These are phyloP conservation scores for Luzula sylvatica DNA, from an alignment of 176 grass and related monocot genomes.

Conservation along the genomic window DNA sequence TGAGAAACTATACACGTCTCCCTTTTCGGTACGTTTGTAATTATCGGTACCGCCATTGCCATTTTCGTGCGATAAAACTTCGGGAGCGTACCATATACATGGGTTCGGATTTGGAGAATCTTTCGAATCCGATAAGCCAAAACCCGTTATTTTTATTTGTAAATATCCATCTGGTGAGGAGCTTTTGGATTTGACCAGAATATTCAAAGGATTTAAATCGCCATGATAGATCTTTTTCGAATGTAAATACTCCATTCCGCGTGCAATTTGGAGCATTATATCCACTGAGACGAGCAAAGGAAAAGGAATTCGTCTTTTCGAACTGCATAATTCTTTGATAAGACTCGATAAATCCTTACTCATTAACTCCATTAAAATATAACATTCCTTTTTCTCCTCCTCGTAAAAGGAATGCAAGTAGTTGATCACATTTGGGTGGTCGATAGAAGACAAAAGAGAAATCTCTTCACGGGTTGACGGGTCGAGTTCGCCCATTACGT, in stretches of 20 bases:
- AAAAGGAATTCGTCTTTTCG: constrained; percentile 46
- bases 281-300: constrained; percentile 55
- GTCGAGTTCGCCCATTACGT: constrained; percentile 49
- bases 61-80: constrained; percentile 41
- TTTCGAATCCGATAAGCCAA: constrained; percentile 26
- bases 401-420: constrained; percentile 62
- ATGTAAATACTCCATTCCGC: constrained; percentile 90
- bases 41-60: not conserved
- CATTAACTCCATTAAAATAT: constrained; percentile 70
- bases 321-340: constrained; percentile 50
- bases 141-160: constrained; percentile 60
- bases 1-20: constrained; percentile 80
- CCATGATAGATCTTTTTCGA: constrained; percentile 60
- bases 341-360: constrained; percentile 54
- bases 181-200: constrained; percentile 51
- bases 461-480: constrained; percentile 28
- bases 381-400: constrained; percentile 72
- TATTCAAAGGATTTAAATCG: constrained; percentile 56
- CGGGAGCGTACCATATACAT: constrained; percentile 88
- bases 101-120: constrained; percentile 23
- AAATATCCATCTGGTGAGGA: constrained; percentile 46
- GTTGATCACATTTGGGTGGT: constrained; percentile 57
- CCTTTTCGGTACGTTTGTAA: constrained; percentile 54
- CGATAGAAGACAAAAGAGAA: constrained; percentile 47
- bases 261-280: constrained; percentile 79